These are phyloP conservation scores for Myxozyma melibiosi DNA, from an alignment of 805 yeast species.

Conservation along the genomic window DNA sequence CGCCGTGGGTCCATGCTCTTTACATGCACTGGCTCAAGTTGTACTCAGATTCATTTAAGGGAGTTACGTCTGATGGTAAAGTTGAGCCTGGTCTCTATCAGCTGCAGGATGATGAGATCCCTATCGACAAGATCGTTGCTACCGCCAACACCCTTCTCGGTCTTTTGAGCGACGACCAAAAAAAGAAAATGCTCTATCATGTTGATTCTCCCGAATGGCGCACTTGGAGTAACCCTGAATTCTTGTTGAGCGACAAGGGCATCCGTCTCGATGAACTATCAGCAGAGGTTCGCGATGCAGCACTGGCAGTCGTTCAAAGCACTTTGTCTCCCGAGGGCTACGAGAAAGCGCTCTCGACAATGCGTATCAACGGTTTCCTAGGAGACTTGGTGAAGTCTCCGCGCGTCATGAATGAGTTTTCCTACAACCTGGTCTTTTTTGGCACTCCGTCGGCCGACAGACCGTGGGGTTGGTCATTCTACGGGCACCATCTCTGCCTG, in stretches of 20 bases:
- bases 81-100: background rate
- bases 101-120: constrained; percentile 1
- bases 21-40: constrained; percentile 10
- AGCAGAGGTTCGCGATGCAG: background rate
- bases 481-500: constrained; percentile 12
- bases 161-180: background rate
- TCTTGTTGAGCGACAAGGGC: constrained; percentile 5
- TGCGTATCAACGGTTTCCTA: constrained; percentile 6
- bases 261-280: constrained; percentile 1
- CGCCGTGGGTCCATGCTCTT: constrained; percentile 6
- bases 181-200: background rate
- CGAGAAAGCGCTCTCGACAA: constrained; percentile 6
- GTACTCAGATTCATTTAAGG: constrained; percentile 1
- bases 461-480: constrained; percentile 11
- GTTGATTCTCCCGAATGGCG: constrained; percentile 14
- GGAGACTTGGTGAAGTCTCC: background rate
- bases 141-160: background rate
- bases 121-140: constrained; percentile 1
- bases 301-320: background rate
- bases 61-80: constrained; percentile 3
- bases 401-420: constrained; percentile 3
- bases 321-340: constrained; percentile 10
- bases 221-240: constrained; percentile 9
- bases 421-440: constrained; percentile 11
- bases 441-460: constrained; percentile 2